Base-by-base conservation (phyloP, 2,329 filamentous ascomycete genomes). In the Pestalotiopsis sp. region DNA sequence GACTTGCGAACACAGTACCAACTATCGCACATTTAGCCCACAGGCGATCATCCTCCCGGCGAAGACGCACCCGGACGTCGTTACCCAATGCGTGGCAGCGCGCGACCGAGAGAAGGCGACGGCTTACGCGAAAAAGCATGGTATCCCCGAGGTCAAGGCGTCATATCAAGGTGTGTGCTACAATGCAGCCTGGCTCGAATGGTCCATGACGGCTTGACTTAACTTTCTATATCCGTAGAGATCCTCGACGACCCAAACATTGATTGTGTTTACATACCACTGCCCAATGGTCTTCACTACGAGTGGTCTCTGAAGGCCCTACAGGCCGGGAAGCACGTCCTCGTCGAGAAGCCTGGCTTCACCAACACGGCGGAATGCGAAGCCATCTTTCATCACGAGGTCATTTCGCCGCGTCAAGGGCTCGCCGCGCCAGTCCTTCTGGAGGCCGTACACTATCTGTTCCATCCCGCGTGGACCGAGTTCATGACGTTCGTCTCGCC, bases 21-120 rank as follows among this genome's bases (percentile, higher is more conserved):
- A 44, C 13, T 3, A 35, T 35, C 30, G 30, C 10, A 20, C 17
- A 30, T 30, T 9, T 20, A 83, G 80, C 9, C 81, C 82, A 0
- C 65, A 75, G 17, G 80, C 81, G 13, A 70, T 87, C 20, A 82
- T 88, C 44, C 73, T 68, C 2, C 85, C 86, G 0, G 85, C 86
- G 14, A 82, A 79, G 69, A 81, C 79, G 3, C 86, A 89, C 71
- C 78, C 86, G 0, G 85, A 87, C 52, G 83, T 88, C 14, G 78
- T 87, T 13, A 68, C 89, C 13, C 79, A 82, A 9, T 84, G 82
- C 4, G 80, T 89, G 1, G 85, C 87, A 2, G 85, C 86, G 2
- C 80, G 86, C 4, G 82, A 87, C 73, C 76, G 71, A 39, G 74
- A 73, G 4, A 83, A 78, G 64, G 87, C 86, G 0, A 75, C 81